Evolutionary conservation across 371 early-diverging fungal genomes (phyloP), one percentile per base, ranked within the genome.

Genomic region (Coemansia sp.): DNA sequence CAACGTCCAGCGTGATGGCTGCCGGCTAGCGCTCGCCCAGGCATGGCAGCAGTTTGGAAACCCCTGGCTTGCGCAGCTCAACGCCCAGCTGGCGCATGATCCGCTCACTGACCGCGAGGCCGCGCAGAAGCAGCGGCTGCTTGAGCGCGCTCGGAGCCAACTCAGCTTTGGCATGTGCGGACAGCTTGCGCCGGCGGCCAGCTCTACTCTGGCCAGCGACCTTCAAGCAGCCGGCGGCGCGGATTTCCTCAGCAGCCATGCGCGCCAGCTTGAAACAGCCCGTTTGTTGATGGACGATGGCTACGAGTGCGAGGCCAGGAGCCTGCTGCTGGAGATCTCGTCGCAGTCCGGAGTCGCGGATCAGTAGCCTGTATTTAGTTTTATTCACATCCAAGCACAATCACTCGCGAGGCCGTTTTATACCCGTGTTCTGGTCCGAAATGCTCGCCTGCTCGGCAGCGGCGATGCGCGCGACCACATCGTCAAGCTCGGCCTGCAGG

Each of bases 401-500:
- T 39, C 60, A 71, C 31, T 71, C 71, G 24, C 63, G 67, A n/a
- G 70, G 53, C 14, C 71, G 69, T 51, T 71, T 71, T 4, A 49
- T 58, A 4, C 70, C 70, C 3, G 29, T 12, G 7, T 32, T 4
- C 12, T 38, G 5, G 8, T 57, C 38, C 24, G 5, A 14, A 24
- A 14, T 31, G 16, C 16, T 10, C 39, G 39, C 9, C 24, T 16
- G 40, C 46, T 69, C 60, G 18, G 46, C 31, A 2, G 52, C 68
- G 1, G 39, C 48, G 12, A 69, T 69, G 43, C 48, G 56, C 0
- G 55, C 58, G 7, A 64, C 75, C 33, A 83, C 81, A 18, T 79
- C 78, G 51, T 78, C 82, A 33, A 87, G 67, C 58, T 87, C 84
- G 8, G 64, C 40, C 43, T 72, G 70, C 29, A 88, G 64, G 8